phyloP scores from a whole-genome alignment of 768 basidiomycete species.

The Tricholoma hemisulphureum region DNA sequence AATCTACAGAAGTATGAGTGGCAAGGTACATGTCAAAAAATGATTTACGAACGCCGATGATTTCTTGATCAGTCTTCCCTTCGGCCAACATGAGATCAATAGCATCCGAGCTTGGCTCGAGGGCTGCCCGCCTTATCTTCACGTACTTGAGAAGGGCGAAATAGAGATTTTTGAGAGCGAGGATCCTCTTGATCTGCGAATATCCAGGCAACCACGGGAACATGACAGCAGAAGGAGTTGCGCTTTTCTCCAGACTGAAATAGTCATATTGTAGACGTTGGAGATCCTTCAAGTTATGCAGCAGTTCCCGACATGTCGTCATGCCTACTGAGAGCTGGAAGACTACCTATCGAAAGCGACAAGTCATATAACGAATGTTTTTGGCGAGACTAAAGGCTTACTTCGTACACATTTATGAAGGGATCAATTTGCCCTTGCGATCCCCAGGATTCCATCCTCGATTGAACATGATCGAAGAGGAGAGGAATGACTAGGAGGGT shows the following conservation, averaged over 20 bases:
- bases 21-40: not conserved
- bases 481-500: slow-evolving; percentile 18
- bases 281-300: slow-evolving; percentile 18
- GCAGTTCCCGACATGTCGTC: slow-evolving; percentile 29
- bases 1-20: slow-evolving; percentile 19
- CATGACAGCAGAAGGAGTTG: slow-evolving; percentile 30
- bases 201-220: slow-evolving; percentile 36
- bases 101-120: slow-evolving; percentile 25
- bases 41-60: slow-evolving; percentile 11
- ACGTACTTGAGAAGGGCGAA: slow-evolving; percentile 26
- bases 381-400: no score
- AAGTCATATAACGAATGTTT: no score
- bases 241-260: slow-evolving; percentile 28
- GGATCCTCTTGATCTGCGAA: slow-evolving; percentile 27
- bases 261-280: slow-evolving; percentile 19
- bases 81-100: slow-evolving; percentile 35
- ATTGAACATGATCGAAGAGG: slow-evolving; percentile 24
- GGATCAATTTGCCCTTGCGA: slow-evolving; percentile 22
- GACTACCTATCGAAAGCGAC: slow-evolving; percentile 17
- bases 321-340: slow-evolving; percentile 32
- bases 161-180: slow-evolving; percentile 31
- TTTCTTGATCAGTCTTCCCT: slow-evolving; percentile 26
- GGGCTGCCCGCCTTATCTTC: slow-evolving; percentile 25
- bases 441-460: slow-evolving; percentile 23
- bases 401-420: slow-evolving; percentile 24